Base-by-base conservation (phyloP, 495 filamentous ascomycete species). In the Lophiostoma macrostomum region DNA sequence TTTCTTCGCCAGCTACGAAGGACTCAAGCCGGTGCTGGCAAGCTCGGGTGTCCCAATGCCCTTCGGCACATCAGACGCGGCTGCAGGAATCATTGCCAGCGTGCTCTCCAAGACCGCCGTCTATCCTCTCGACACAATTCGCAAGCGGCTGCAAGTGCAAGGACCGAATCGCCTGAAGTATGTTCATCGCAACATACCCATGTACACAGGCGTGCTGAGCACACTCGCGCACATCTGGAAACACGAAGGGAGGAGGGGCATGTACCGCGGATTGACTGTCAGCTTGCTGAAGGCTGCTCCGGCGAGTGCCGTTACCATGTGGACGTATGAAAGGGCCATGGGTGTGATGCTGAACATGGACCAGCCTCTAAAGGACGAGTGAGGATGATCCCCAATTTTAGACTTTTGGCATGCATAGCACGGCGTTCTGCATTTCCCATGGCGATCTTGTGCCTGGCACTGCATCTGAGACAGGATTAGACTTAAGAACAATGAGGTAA, bases 221-320 rank as follows among this genome's bases (percentile, higher is more conserved):
- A 86, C 90, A 1, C 74, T 93, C 36, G 64, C 64, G 38, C 66
- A 73, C 58, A 95, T 96, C 48, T 57, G 93, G 40, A 67, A 61
- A 57, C 75, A 66, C 12, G 93, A 99, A 66, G 90, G 93, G 1
- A 62, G 77, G 13, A 76, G 87, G 48, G 94, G 93, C 0, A 63
- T 99, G 51, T 99, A 97, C 68, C 75, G 90, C 38, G 93, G 93
- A 2, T 69, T 99, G 54, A 84, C 84, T 3, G 89, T 97, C 2
- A 90, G 89, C 61, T 67, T 99, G 70, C 56, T 96, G 52, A 99
- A 99, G 74, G 90, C 93, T 13, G 94, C 91, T 24, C 93, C 93
- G 38, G 84, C 94, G 18, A 95, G 89, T 69, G 94, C 93, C 1
- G 82, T 96, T 16, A 99, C 93, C 0, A 93, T 99, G 87, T 99